A percentile compares a stretch with the other conserved stretches of the same genome.
These are phyloP conservation scores for Naganishia kalamii DNA, from an alignment of 768 basidiomycete species.

Conservation along the genomic window DNA sequence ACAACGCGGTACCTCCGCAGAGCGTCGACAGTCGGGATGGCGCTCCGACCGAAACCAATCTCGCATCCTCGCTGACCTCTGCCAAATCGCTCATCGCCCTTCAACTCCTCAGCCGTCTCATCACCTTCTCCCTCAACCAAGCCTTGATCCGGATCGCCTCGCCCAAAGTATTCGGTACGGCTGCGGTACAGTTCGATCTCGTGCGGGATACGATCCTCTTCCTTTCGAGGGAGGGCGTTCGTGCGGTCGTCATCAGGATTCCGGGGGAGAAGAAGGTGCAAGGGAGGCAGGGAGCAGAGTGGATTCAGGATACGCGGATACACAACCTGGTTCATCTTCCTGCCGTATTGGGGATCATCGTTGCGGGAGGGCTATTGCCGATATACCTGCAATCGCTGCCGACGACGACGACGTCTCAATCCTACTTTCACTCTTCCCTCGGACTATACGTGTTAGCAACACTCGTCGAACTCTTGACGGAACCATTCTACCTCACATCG, in stretches of 20 bases:
- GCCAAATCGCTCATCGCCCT: conserved; percentile 66
- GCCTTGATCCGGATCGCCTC: conserved; percentile 73
- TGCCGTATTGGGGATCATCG: conserved; percentile 60
- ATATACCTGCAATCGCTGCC: conserved; percentile 59
- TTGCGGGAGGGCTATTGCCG: conserved; percentile 54
- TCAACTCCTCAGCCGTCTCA: conserved; percentile 72
- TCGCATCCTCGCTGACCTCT: conserved; percentile 8
- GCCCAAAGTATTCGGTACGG: conserved; percentile 77
- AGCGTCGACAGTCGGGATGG: background rate
- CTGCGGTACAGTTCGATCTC: conserved; percentile 89
- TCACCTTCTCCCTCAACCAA: conserved; percentile 88
- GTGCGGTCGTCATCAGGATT: conserved; percentile 72
- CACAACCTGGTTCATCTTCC: conserved; percentile 63
- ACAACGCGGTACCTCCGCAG: no score
- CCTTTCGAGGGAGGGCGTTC: conserved; percentile 83
- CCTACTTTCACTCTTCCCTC: conserved; percentile 61
- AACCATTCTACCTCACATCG: conserved; percentile 73
- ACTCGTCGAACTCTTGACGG: conserved; percentile 67
- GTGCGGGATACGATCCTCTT: conserved; percentile 84
- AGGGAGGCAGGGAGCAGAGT: background rate
- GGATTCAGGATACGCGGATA: conserved; percentile 23
- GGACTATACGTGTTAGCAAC: conserved; percentile 67
- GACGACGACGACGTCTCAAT: conserved; percentile 56
- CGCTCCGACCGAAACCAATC: background rate
- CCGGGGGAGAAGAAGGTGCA: conserved; percentile 16